A percentile compares a stretch with the other conserved stretches of the same genome.
phyloP scores from a whole-genome alignment of 2,329 filamentous ascomycete genomes.

The Aspergillus ochraceoroseus region DNA sequence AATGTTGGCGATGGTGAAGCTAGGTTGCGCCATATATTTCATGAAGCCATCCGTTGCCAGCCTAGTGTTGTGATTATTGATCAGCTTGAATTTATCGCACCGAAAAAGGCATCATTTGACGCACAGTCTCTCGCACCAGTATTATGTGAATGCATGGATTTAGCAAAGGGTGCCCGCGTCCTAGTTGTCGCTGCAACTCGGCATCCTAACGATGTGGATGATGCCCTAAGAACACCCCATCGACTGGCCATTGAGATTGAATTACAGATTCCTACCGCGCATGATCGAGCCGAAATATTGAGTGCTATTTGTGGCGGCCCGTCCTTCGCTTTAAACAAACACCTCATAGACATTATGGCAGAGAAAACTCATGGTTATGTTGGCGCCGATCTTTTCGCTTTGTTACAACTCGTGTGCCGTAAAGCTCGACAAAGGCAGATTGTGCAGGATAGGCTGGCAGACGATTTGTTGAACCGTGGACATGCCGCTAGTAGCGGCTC shows the following conservation, averaged over 20 bases:
- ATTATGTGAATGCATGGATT: conserved; percentile 41
- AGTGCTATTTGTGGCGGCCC: conserved; percentile 51
- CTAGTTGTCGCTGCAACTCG: conserved; percentile 72
- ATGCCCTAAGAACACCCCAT: conserved; percentile 59
- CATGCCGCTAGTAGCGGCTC: background rate
- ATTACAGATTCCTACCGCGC: conserved; percentile 69
- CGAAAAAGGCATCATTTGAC: conserved; percentile 51
- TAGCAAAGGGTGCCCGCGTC: conserved; percentile 50
- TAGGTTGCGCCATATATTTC: conserved; percentile 63
- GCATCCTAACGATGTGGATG: conserved; percentile 66
- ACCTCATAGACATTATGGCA: conserved; percentile 57
- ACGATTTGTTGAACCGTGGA: background rate
- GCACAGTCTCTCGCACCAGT: conserved; percentile 35
- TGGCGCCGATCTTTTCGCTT: conserved; percentile 65
- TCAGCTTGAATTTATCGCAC: conserved; percentile 65
- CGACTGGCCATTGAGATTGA: conserved; percentile 65
- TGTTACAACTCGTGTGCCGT: conserved; percentile 54
- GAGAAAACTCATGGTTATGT: conserved; percentile 84
- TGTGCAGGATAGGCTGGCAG: conserved; percentile 6
- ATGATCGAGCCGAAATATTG: conserved; percentile 69
- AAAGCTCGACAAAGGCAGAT: conserved; percentile 36
- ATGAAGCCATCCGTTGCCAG: conserved; percentile 61
- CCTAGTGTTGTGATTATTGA: conserved; percentile 79
- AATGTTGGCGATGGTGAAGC: conserved; percentile 46
- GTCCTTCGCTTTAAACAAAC: conserved; percentile 48